phyloP scores from a whole-genome alignment of 1,139 yeast species.

The Candida dubliniensis region DNA sequence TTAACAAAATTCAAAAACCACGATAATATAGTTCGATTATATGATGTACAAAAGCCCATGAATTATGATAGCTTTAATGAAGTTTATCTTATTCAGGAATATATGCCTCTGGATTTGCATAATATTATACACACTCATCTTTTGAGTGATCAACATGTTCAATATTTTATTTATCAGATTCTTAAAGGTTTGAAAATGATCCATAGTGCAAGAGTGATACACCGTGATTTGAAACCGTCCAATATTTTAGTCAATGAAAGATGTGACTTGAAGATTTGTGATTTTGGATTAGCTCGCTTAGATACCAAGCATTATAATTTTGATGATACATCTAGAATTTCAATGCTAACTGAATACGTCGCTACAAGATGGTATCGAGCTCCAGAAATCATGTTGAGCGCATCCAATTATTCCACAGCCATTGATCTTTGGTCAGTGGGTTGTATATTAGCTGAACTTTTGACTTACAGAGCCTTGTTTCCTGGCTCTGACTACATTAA shows the following conservation, averaged over 20 bases:
- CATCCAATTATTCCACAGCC: conserved; percentile 91
- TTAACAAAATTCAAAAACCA: conserved; percentile 78
- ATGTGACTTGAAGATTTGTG: conserved; percentile 92
- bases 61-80: conserved; percentile 76
- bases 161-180: conserved; percentile 89
- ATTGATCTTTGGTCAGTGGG: conserved; percentile 98
- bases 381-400: conserved; percentile 87
- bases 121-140: conserved; percentile 85
- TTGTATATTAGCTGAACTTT: conserved; percentile 91
- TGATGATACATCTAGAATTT: conserved; percentile 38
- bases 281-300: conserved; percentile 84
- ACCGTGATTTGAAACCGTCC: conserved; percentile 90
- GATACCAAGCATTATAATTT: conserved; percentile 32
- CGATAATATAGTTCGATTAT: conserved; percentile 86
- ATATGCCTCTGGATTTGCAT: conserved; percentile 95
- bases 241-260: conserved; percentile 84
- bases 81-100: conserved; percentile 89
- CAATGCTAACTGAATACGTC: conserved; percentile 86
- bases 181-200: conserved; percentile 85
- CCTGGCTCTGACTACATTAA: conserved; percentile 95
- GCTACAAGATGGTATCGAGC: conserved; percentile 98
- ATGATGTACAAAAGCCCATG: conserved; percentile 88
- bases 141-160: conserved; percentile 88
- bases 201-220: conserved; percentile 89
- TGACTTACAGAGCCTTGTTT: conserved; percentile 80